Base-by-base conservation (phyloP, 139 green algal species). In the Pseudopediastrum boryanum region DNA sequence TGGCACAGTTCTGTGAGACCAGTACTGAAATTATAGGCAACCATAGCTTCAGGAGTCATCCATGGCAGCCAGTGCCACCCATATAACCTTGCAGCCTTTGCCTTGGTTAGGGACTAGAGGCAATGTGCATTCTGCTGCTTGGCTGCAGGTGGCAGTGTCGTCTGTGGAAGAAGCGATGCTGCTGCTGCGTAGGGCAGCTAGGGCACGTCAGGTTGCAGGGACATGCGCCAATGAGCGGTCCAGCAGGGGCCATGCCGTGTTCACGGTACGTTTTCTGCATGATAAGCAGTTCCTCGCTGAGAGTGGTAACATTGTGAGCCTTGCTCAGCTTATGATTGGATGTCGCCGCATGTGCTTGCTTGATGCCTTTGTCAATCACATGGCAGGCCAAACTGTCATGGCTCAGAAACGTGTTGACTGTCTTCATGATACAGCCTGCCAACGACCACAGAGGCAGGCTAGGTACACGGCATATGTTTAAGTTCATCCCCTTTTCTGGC, bases 211-310 rank as follows among this genome's bases (percentile, higher is more conserved):
- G 81, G 77, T 81, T 19, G 90, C 86, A 0, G 78, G 85, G n/a
- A 97, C 93, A 0, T 81, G 75, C 0, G 74, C 92, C 33, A 97
- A 96, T 82, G 81, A 83, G 41, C 75, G 77, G 68, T 95, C 89
- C 70, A 91, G 83, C 61, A 85, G 93, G 70, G 90, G 83, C 4
- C 93, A 97, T 80, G 91, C 90, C 42, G 85, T 97, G 19, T 94
- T 97, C 76, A 90, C 86, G 58, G 76, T 96, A 46, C 44, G 70
- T 13, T 46, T 21, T 66, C 33, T 12, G 6, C n/a, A n/a, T 62
- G 36, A 16, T 29, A 36, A 23, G 16, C 29, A 70, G 16, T 50
- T 25, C 12, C 36, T 50, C 0, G 63, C 2, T 25, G 23, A 39
- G 13, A 2, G 2, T 3, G 36, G 58, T 66, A 29, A 29, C 58